Base-by-base conservation (phyloP, 768 basidiomycete species). In the Serendipita sp. region DNA sequence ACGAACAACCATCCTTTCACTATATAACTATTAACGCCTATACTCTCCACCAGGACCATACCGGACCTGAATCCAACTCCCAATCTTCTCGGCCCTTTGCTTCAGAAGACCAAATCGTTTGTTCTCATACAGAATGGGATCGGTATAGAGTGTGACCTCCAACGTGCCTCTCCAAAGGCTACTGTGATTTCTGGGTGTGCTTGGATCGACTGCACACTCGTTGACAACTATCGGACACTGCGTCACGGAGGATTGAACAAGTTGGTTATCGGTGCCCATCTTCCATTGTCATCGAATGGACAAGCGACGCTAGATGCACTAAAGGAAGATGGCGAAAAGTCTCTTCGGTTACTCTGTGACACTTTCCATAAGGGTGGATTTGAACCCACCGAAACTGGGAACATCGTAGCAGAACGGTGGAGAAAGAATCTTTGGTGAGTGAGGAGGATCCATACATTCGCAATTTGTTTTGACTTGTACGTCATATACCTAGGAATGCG, bases 41-140 rank as follows among this genome's bases (percentile, higher is more conserved):
- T 45, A 43, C 4, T 44, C 33, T n/a, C 44, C 27, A 52, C 10
- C 3, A 68, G 67, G 62, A 62, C 63, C 23, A 34, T 68, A 33
- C 67, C 67, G n/a, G 67, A 68, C 60, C 31, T 68, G 13, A 43
- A 62, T 13, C 33, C 66, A 10, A 68, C 67, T 8, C 55, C 72
- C 3, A 50, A 62, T 1, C 65, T 74, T n/a, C 69, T 74, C 44
- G 52, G 64, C 2, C 73, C 73, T 1, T 62, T 74, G 1, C 64
- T 73, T 16, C 15, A 65, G 10, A 44, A 43, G 6, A 64, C 70
- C 4, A 63, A 68, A 4, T 60, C 71, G 13, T 71, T 74, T 53
- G 72, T 74, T 2, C 67, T 74, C 16, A 69, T 74, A 36, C 74
- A 74, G 64, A 74, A 74, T 63, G 74, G 74, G 11, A 70, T 74